Evolutionary conservation across 148 eudicot species (phyloP).

Genomic region (Agrostemma githago): DNA sequence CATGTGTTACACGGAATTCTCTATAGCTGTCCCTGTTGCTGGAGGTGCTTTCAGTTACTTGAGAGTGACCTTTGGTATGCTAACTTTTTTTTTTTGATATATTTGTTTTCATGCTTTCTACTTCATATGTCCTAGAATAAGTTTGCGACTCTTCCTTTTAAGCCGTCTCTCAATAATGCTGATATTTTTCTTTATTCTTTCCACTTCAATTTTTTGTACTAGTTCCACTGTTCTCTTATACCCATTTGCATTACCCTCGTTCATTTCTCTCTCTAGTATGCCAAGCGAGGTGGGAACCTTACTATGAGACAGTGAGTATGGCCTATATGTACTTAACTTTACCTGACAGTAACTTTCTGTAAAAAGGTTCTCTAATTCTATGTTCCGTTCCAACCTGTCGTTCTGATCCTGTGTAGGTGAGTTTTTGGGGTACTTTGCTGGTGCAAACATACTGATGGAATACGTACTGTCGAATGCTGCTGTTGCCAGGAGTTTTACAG

Average conservation of each 20-base stretch:
- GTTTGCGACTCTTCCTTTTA: neutral
- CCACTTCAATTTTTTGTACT: neutral
- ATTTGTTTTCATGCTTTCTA: constrained; percentile 2
- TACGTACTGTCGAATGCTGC: constrained; percentile 86
- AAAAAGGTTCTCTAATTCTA: neutral
- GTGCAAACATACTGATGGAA: constrained; percentile 79
- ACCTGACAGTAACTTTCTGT: neutral
- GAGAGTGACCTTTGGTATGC: constrained; percentile 75
- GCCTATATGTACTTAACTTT: neutral
- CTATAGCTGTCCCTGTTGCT: constrained; percentile 68
- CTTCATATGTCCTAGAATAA: neutral
- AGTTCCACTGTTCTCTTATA: no score
- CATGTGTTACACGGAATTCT: constrained; percentile 74
- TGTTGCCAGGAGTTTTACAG: constrained; percentile 78
- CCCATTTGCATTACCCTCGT: no score
- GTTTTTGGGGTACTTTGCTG: constrained; percentile 70
- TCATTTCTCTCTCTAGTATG: no score
- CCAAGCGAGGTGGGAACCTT: neutral
- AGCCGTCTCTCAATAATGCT: neutral
- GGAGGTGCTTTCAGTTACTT: constrained; percentile 85
- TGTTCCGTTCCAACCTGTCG: constrained; percentile 12
- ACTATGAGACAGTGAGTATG: neutral
- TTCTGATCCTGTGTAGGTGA: constrained; percentile 46
- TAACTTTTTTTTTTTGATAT: neutral
- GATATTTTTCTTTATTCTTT: neutral